A percentile compares a stretch with the other conserved stretches of the same genome.
Evolutionary conservation across 2,329 filamentous ascomycete genomes (phyloP).

Genomic region (Ophiocordyceps camponoti-saundersi): DNA sequence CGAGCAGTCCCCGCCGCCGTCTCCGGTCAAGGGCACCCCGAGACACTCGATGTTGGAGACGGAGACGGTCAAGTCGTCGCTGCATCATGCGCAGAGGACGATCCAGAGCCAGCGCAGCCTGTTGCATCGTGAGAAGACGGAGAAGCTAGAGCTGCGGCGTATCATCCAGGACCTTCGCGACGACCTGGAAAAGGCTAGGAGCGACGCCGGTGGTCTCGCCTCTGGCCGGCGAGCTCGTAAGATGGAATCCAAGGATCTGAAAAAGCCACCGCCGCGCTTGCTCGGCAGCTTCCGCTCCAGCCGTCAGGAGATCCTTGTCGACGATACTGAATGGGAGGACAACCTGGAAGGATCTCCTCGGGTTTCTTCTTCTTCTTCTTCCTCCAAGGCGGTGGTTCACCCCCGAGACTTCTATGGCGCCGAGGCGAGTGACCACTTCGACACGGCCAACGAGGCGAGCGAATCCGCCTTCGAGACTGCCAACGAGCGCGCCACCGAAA

Average conservation of each 20-base stretch:
- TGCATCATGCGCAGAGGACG: conserved; percentile 88
- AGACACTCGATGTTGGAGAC: conserved; percentile 84
- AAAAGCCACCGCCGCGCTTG: conserved; percentile 57
- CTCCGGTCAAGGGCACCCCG: conserved; percentile 80
- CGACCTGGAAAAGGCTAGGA: conserved; percentile 61
- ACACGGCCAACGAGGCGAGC: conserved; percentile 64
- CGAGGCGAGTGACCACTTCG: conserved; percentile 52
- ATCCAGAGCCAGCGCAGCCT: conserved; percentile 92
- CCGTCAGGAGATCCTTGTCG: conserved; percentile 61
- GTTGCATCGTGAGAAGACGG: conserved; percentile 94
- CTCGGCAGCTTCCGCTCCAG: conserved; percentile 60
- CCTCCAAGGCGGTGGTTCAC: conserved; percentile 4
- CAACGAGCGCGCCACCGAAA: conserved; percentile 73
- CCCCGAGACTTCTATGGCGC: conserved; percentile 9
- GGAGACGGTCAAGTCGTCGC: conserved; percentile 85
- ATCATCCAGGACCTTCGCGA: conserved; percentile 92
- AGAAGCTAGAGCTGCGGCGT: conserved; percentile 88
- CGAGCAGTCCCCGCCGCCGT: conserved; percentile 79
- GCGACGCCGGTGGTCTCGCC: conserved; percentile 24
- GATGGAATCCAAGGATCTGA: conserved; percentile 49
- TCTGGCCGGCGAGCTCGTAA: conserved; percentile 46
- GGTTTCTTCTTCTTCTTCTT: conserved; percentile 7
- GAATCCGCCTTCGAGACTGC: conserved; percentile 49
- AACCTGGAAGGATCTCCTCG: conserved; percentile 24
- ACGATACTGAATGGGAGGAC: conserved; percentile 86